Evolutionary conservation across 495 filamentous ascomycete genomes (phyloP), one percentile per base, ranked within the genome.

Genomic region (Baudoinia panamericana): DNA sequence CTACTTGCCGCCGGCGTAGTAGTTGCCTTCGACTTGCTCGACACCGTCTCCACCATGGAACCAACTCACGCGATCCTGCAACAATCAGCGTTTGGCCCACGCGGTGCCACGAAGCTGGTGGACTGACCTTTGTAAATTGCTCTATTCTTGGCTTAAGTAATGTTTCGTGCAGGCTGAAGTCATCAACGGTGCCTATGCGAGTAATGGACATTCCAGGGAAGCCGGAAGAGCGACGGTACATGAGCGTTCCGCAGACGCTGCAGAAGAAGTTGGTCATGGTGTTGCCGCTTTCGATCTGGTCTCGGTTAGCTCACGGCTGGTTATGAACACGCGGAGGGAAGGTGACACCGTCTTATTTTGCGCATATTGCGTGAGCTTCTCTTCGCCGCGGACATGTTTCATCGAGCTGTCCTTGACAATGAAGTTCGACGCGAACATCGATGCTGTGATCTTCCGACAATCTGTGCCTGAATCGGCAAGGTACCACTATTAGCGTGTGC

Each of bases 401-500:
- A 73, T 42, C 35, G 65, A 30, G 10, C 55, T 34, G 53, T 68
- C 56, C 22, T 33, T 41, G 37, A 71, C 54, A 28, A 59, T 65
- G 56, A 74, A 70, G 52, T 73, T 73, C 34, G 66, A 63, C 9
- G 70, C 67, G 62, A 71, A 72, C 65, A 72, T 70, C 5, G 71
- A 73, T 8, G 70, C 69, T 8, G 69, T 73, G 49, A 74, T 62
- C 49, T 76, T 76, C 41, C 60, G 67, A 56, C 70, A 73, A 59
- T 74, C 70, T 24, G 54, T 46, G 57, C 31, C 31, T 34, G 3
- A 4, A 4, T 15, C 3, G 10, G 18, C 4, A 3, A 12, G 16
- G 4, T 3, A 34, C 22, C 13, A 34, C 26, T 7, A n/a, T 28
- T 28, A 28, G 26, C 26, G n/a, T 8, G 26, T 28, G 35, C 35